Evolutionary conservation across 2,329 filamentous ascomycete species (phyloP).

Genomic region (Aspergillus eucalypticola): DNA sequence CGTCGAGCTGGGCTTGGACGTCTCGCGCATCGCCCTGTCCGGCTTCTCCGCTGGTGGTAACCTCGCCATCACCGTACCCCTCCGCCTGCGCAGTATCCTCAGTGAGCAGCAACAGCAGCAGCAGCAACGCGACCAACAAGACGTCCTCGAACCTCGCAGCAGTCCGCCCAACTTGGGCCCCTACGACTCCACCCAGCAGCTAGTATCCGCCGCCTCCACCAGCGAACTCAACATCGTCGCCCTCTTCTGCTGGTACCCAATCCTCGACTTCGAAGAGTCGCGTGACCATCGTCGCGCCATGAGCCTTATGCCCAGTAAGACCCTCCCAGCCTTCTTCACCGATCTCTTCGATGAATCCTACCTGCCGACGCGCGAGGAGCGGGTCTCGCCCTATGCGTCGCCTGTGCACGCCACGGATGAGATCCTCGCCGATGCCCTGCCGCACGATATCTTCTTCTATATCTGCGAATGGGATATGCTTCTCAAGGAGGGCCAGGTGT

Average conservation of each 20-base stretch:
- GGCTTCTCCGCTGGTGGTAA: conserved; percentile 67
- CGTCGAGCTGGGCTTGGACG: conserved; percentile 57
- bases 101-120: conserved; percentile 13
- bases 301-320: conserved; percentile 54
- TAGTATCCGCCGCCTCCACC: conserved; percentile 35
- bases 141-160: not conserved
- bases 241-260: conserved; percentile 63
- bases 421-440: conserved; percentile 56
- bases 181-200: conserved; percentile 37
- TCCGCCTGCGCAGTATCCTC: conserved; percentile 53
- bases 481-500: conserved; percentile 57
- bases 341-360: conserved; percentile 52
- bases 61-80: conserved; percentile 61
- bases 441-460: conserved; percentile 62
- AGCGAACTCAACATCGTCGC: conserved; percentile 54
- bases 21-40: conserved; percentile 58
- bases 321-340: conserved; percentile 50
- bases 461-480: conserved; percentile 69
- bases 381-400: conserved; percentile 60
- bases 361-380: conserved; percentile 48
- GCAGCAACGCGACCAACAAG: too few species aligned
- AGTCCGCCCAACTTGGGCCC: conserved; percentile 20
- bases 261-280: conserved; percentile 62
- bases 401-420: conserved; percentile 58
- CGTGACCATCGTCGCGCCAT: conserved; percentile 60